phyloP scores from a whole-genome alignment of 306 rosid species.

The Amphicarpaea edgeworthii region DNA sequence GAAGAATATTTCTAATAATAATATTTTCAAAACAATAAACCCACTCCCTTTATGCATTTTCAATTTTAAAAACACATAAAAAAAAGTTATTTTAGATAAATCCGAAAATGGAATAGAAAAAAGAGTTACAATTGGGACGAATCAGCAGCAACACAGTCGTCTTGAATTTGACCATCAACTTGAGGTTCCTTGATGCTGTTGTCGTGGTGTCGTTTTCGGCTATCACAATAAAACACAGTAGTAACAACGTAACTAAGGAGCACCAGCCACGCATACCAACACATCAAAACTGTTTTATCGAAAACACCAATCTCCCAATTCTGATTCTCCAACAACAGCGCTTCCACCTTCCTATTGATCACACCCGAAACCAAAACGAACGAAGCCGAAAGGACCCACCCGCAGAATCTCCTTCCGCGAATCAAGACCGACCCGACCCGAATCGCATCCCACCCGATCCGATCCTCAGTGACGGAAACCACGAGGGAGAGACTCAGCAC shows the following conservation, averaged over 20 bases:
- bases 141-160: neutral
- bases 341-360: conserved; percentile 53
- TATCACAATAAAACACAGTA: conserved; percentile 74
- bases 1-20: no score
- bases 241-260: conserved; percentile 64
- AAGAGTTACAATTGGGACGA: neutral
- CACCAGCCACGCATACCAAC: conserved; percentile 59
- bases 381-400: conserved; percentile 65
- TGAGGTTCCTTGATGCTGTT: neutral
- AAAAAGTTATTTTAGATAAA: no score
- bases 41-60: no score
- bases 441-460: conserved; percentile 66
- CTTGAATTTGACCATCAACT: no score
- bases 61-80: no score
- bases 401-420: conserved; percentile 58
- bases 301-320: conserved; percentile 40
- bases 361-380: conserved; percentile 52
- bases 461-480: conserved; percentile 69
- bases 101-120: neutral
- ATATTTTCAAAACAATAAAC: no score
- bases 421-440: conserved; percentile 62
- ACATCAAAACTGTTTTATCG: conserved; percentile 53
- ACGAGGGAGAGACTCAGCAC: conserved; percentile 63
- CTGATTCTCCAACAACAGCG: conserved; percentile 53
- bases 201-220: conserved; percentile 49